Base-by-base conservation (phyloP, 202 grass and related monocot genomes). In the Setaria italica region DNA sequence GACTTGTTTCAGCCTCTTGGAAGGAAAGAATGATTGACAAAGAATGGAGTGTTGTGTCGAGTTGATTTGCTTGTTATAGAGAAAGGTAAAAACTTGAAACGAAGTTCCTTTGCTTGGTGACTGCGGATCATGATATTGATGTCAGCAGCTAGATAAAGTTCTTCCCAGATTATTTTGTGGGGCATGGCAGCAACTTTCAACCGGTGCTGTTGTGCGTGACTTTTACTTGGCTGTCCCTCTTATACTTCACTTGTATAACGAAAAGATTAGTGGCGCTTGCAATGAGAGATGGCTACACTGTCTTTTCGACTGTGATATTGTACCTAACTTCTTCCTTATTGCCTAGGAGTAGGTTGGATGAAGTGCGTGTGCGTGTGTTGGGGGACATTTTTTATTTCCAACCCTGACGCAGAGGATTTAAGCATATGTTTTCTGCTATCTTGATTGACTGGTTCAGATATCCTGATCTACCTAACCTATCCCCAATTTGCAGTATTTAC, bases 1-100 rank as follows among this genome's bases (percentile, higher is more conserved):
- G 9, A 10, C 5, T 11, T 65, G 47, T 55, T 30, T 76, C 48
- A 84, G 15, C 21, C 35, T 76, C 60, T 19, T 76, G 39, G 55
- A 37, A 83, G 54, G 5, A 73, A 82, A 35, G 55, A 74, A 83
- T 74, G 9, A 20, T 62, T 21, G 20, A 62, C 13, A 5, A 25
- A 63, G 19, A 74, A 41, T 32, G 0, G 6, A 17, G 8, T 55
- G 64, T 35, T 58, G 50, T 72, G 53, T 70, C 66, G 51, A 45
- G n/a, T 46, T 70, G 15, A 55, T 12, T 75, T 56, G 3, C 49
- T 9, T 75, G 32, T 39, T 37, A 0, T 2, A 67, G 35, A 67
- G 10, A 19, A 42, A 67, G 34, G 34, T 67, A 65, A 35, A 13
- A 2, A 19, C 7, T 30, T 57, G 7, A 3, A 20, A 7, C 35